Conservation (phyloP, 139 green algal genomes). For the Chlamydomonas schloesseri region DNA sequence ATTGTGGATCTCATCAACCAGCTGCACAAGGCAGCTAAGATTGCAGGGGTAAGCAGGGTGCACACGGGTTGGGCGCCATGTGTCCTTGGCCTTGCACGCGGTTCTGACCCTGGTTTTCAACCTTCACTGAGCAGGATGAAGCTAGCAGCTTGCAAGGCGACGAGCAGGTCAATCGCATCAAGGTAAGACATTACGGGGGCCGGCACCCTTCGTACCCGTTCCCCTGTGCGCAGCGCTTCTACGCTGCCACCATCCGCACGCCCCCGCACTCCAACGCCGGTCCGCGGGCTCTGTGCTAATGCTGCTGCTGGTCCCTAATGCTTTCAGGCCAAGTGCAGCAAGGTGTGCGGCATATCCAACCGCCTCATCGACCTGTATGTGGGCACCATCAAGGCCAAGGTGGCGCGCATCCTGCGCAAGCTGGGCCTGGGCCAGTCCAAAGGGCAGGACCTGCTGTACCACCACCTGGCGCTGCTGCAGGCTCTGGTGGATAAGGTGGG, state of each 20-base stretch:
- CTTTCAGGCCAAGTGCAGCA: slow-evolving; percentile 26
- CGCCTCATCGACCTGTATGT: slow-evolving; percentile 37
- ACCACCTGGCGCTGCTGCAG: slow-evolving; percentile 23
- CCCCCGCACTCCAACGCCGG: too few species aligned
- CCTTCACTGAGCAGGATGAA: slow-evolving; percentile 6
- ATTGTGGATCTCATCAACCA: slow-evolving; percentile 7
- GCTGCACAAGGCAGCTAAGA: slow-evolving; percentile 15
- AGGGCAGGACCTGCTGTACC: slow-evolving; percentile 31
- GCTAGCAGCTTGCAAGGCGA: background rate
- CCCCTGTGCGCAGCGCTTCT: too few species aligned
- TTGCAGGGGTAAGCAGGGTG: background rate
- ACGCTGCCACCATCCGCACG: too few species aligned
- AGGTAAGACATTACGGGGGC: background rate
- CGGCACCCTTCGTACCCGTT: too few species aligned
- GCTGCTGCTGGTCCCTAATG: too few species aligned
- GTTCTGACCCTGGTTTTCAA: too few species aligned
- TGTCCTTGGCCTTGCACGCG: too few species aligned
- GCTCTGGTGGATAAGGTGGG: slow-evolving; percentile 11
- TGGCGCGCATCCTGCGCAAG: slow-evolving; percentile 25
- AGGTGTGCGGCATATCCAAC: slow-evolving; percentile 1
- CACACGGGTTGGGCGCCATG: too few species aligned
- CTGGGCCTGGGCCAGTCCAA: slow-evolving; percentile 9
- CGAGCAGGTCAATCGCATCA: slow-evolving; percentile 13
- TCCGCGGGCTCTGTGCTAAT: too few species aligned
- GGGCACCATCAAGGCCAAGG: slow-evolving; percentile 35